Conservation (phyloP, 1,139 yeast species). For the Dujonia santamariae region DNA sequence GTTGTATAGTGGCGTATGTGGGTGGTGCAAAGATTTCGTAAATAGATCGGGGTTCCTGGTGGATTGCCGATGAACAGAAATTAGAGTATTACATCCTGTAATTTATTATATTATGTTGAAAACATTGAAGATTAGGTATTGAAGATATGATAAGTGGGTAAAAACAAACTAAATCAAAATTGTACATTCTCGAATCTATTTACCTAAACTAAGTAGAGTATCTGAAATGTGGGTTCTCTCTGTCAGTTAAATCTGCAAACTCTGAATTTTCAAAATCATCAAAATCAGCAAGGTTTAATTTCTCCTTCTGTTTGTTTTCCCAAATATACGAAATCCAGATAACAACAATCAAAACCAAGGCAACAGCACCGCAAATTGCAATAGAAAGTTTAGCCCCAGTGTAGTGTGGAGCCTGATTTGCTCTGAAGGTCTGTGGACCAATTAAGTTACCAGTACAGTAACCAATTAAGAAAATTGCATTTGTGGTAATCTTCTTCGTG, state of each 20-base stretch:
- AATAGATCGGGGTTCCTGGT: too few species aligned
- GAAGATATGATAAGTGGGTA: too few species aligned
- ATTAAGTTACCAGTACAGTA: constrained; percentile 67
- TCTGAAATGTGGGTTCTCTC: constrained; percentile 62
- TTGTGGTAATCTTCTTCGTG: constrained; percentile 20
- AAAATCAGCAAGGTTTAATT: background rate
- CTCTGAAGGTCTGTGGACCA: constrained; percentile 68
- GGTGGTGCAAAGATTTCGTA: too few species aligned
- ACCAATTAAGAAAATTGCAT: constrained; percentile 29
- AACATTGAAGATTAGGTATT: too few species aligned
- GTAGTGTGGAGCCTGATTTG: constrained; percentile 51
- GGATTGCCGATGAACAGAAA: too few species aligned
- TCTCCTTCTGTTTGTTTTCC: constrained; percentile 29
- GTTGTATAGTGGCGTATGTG: too few species aligned
- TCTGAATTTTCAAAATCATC: constrained; percentile 46
- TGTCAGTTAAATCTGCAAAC: constrained; percentile 62
- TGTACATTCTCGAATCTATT: too few species aligned
- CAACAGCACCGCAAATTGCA: constrained; percentile 27
- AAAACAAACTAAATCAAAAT: too few species aligned
- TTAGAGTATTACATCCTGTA: too few species aligned
- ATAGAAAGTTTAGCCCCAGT: constrained; percentile 43
- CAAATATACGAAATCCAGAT: constrained; percentile 27
- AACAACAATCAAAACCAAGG: constrained; percentile 18
- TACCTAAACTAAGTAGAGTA: constrained; percentile 29
- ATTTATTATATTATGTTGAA: too few species aligned